phyloP scores from a whole-genome alignment of 257 asterid species.

The Lycium barbarum region DNA sequence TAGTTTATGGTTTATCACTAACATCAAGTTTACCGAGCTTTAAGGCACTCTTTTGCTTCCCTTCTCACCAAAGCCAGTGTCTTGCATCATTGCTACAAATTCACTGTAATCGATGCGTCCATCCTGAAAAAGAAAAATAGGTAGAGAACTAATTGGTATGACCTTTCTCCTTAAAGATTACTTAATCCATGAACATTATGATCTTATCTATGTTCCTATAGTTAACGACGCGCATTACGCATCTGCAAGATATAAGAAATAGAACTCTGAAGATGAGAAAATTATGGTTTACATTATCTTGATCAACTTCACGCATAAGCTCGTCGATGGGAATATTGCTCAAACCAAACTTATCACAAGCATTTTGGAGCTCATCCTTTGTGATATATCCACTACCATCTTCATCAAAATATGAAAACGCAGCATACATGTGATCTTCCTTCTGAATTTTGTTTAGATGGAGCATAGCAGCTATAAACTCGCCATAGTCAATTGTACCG shows the following conservation, averaged over 20 bases:
- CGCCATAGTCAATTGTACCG: slow-evolving; percentile 59
- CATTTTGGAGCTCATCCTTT: slow-evolving; percentile 53
- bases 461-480: slow-evolving; percentile 61
- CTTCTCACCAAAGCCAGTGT: slow-evolving; percentile 31
- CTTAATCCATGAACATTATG: neutral
- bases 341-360: slow-evolving; percentile 51
- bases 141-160: neutral
- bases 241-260: slow-evolving; percentile 15
- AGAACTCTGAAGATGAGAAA: slow-evolving; percentile 13
- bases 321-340: slow-evolving; percentile 49
- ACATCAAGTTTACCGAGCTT: slow-evolving; percentile 25
- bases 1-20: neutral
- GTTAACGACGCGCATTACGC: neutral
- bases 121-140: slow-evolving; percentile 33
- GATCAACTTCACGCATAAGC: slow-evolving; percentile 54
- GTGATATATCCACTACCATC: slow-evolving; percentile 64
- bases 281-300: slow-evolving; percentile 44
- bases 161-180: neutral
- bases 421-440: slow-evolving; percentile 57
- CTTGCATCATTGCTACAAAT: slow-evolving; percentile 39
- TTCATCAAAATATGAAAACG: slow-evolving; percentile 57
- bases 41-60: slow-evolving; percentile 24
- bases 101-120: slow-evolving; percentile 43
- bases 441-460: slow-evolving; percentile 55
- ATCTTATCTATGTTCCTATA: neutral